Evolutionary conservation across 257 asterid genomes (phyloP).

Genomic region (Solanum paucissectum): DNA sequence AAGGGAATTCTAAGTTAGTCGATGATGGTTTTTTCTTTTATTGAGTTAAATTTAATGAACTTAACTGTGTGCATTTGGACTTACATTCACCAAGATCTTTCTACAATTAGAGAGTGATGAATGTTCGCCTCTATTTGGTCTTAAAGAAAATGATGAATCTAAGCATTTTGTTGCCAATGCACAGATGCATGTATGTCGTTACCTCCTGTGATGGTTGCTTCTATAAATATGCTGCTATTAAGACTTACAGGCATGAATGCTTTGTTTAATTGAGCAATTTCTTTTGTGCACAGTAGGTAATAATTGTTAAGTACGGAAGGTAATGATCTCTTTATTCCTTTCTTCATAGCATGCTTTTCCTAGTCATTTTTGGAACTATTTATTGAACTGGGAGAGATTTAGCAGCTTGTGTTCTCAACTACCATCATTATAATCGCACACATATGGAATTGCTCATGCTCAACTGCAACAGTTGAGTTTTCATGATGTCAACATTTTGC

Average conservation of each 20-base stretch:
- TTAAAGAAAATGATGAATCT: background rate
- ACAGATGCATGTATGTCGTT: background rate
- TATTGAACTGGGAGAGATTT: background rate
- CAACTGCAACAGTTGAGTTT: background rate
- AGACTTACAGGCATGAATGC: background rate
- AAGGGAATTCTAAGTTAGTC: background rate
- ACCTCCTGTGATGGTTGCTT: background rate
- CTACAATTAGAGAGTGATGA: background rate
- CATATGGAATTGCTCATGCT: background rate
- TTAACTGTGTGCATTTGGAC: background rate
- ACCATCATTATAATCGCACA: background rate
- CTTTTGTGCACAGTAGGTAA: background rate
- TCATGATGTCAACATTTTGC: background rate
- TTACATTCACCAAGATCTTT: background rate
- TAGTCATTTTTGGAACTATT: background rate
- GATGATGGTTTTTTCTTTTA: background rate
- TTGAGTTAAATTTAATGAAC: background rate
- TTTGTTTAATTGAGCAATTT: background rate
- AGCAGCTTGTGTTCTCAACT: background rate
- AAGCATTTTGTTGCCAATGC: background rate
- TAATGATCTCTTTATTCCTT: background rate
- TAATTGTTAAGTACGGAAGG: background rate
- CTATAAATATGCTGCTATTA: background rate
- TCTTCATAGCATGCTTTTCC: background rate
- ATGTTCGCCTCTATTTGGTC: background rate